Percentiles rank a stretch among this genome's conserved stretches.
phyloP scores from a whole-genome alignment of 768 basidiomycete genomes.

The Boletus sp. region DNA sequence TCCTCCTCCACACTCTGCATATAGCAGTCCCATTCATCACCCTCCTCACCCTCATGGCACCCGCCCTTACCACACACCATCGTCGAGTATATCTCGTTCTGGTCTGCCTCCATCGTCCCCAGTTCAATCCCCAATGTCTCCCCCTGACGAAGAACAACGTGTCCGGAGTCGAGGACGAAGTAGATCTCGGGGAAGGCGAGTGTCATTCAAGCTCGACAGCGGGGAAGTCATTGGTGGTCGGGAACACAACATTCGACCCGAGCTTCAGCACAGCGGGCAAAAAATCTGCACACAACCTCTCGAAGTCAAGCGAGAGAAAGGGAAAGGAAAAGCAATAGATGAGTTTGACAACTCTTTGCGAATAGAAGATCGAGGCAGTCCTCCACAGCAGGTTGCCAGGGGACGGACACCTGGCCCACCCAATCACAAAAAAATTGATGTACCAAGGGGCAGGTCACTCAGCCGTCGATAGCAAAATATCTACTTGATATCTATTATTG shows the following conservation, averaged over 20 bases:
- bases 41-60: slow-evolving; percentile 17
- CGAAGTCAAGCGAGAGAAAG: slow-evolving; percentile 16
- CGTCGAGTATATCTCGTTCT: slow-evolving; percentile 45
- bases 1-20: slow-evolving; percentile 6
- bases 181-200: slow-evolving; percentile 51
- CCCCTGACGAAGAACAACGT: slow-evolving; percentile 30
- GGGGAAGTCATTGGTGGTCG: slow-evolving; percentile 12
- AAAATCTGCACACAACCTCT: slow-evolving; percentile 2
- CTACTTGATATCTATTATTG: slow-evolving; percentile 6
- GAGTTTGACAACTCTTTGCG: slow-evolving; percentile 1
- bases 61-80: slow-evolving; percentile 20
- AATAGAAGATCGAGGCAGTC: slow-evolving; percentile 13
- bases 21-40: slow-evolving; percentile 9
- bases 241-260: slow-evolving; percentile 9
- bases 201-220: slow-evolving; percentile 50
- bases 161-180: slow-evolving; percentile 44
- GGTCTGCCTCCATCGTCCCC: slow-evolving; percentile 55
- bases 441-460: slow-evolving; percentile 20
- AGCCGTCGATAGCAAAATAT: slow-evolving; percentile 18
- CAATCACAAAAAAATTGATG: slow-evolving; percentile 9
- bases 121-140: slow-evolving; percentile 37
- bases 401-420: slow-evolving; percentile 30
- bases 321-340: slow-evolving; percentile 14
- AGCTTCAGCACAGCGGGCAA: slow-evolving; percentile 1
- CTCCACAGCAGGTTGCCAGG: slow-evolving; percentile 11